phyloP scores from a whole-genome alignment of 768 basidiomycete genomes.

The Nevesoporus exiguus region DNA sequence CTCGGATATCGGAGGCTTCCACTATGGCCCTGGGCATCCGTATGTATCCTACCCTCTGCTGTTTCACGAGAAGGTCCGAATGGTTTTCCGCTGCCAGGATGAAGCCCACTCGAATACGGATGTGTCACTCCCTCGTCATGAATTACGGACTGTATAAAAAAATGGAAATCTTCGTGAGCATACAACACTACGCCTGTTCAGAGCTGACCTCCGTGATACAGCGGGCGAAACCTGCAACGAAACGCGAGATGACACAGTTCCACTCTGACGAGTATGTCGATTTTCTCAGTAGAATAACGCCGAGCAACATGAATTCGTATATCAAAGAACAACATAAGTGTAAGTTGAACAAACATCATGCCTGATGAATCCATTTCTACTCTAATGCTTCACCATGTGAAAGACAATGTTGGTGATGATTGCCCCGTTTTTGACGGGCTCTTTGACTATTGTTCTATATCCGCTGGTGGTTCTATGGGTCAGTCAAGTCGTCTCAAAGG shows the following conservation, averaged over 20 bases:
- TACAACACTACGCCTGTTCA: not conserved
- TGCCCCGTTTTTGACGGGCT: constrained; percentile 98
- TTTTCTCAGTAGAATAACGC: constrained; percentile 89
- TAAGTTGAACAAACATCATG: constrained; percentile 35
- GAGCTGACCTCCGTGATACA: constrained; percentile 30
- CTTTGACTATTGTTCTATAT: constrained; percentile 99
- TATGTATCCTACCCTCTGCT: constrained; percentile 35
- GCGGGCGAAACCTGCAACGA: constrained; percentile 99
- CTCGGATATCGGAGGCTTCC: constrained; percentile 98
- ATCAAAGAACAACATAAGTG: constrained; percentile 96
- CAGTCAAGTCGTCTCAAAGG: constrained; percentile 24
- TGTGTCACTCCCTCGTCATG: constrained; percentile 99
- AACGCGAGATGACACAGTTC: constrained; percentile 99
- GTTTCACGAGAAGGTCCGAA: not conserved
- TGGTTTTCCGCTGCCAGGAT: constrained; percentile 48
- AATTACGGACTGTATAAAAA: constrained; percentile 99
- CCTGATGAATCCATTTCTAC: not conserved
- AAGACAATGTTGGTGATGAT: constrained; percentile 98
- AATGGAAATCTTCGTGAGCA: constrained; percentile 98
- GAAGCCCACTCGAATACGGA: constrained; percentile 97
- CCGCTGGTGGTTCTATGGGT: constrained; percentile 99
- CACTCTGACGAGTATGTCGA: constrained; percentile 99
- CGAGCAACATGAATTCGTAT: constrained; percentile 91
- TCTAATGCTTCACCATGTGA: not conserved
- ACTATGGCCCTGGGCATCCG: constrained; percentile 98